Conservation (phyloP, 2,329 filamentous ascomycete species). For the Neonectria magnoliae region DNA sequence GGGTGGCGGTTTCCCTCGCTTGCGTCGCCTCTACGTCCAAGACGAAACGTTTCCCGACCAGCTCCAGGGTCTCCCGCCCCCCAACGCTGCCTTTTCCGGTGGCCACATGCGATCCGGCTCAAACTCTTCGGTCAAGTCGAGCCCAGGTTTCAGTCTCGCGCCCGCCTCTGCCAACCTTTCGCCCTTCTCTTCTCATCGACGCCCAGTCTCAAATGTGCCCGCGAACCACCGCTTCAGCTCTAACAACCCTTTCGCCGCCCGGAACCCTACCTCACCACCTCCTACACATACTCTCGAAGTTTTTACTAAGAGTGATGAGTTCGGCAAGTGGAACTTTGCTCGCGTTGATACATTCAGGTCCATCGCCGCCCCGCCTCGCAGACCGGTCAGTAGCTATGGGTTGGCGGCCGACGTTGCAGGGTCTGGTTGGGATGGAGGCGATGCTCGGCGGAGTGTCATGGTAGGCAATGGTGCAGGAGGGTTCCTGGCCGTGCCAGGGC, state of each 20-base stretch:
- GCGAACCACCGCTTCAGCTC: conserved; percentile 62
- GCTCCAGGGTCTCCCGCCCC: conserved; percentile 76
- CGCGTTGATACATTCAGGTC: conserved; percentile 52
- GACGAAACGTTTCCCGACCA: conserved; percentile 85
- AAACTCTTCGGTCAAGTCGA: conserved; percentile 40
- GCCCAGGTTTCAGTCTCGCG: conserved; percentile 38
- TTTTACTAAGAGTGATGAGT: conserved; percentile 68
- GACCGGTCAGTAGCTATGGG: conserved; percentile 67
- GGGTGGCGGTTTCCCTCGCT: conserved; percentile 75
- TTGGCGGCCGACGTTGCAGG: conserved; percentile 62
- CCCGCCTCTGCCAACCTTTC: conserved; percentile 39
- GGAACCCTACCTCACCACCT: conserved; percentile 45
- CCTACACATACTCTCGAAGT: conserved; percentile 67
- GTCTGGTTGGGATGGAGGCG: conserved; percentile 61
- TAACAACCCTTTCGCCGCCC: conserved; percentile 66
- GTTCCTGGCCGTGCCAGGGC: conserved; percentile 62
- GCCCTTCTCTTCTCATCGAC: conserved; percentile 38
- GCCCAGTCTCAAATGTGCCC: conserved; percentile 44
- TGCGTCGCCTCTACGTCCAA: conserved; percentile 84
- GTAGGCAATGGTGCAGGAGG: conserved; percentile 61
- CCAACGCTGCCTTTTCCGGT: conserved; percentile 52
- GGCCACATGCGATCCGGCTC: conserved; percentile 48
- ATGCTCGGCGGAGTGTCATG: conserved; percentile 64
- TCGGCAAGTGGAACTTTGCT: conserved; percentile 68
- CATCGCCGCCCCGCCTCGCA: conserved; percentile 42